A percentile compares a stretch with the other conserved stretches of the same genome.
phyloP scores from a whole-genome alignment of 2,329 filamentous ascomycete species.

The Grosmannia serpens region DNA sequence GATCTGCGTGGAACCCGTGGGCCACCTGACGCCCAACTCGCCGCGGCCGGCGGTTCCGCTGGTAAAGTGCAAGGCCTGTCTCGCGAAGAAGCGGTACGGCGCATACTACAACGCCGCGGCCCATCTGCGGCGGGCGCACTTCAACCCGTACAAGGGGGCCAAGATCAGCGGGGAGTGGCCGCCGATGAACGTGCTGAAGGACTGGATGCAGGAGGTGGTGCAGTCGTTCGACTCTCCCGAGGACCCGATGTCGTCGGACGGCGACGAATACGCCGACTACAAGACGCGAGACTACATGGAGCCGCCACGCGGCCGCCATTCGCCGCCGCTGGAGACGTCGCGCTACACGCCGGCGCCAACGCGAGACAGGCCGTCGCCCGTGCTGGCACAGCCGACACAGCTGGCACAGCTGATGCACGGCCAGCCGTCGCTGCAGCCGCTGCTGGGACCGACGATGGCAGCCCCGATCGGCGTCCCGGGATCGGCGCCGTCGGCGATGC shows the following conservation, averaged over 20 bases:
- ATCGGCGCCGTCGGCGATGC: background rate
- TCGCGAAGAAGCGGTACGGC: conserved; percentile 65
- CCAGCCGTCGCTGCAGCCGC: background rate
- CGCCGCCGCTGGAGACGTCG: background rate
- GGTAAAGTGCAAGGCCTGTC: conserved; percentile 71
- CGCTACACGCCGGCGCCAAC: background rate
- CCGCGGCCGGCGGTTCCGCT: conserved; percentile 40
- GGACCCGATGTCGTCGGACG: conserved; percentile 35
- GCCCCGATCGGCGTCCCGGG: background rate
- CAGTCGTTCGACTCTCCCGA: conserved; percentile 35
- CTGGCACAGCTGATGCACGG: background rate
- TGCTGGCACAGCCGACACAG: background rate
- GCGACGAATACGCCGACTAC: conserved; percentile 36
- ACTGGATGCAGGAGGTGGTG: conserved; percentile 49
- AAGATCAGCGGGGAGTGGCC: conserved; percentile 45
- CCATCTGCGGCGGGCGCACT: conserved; percentile 79
- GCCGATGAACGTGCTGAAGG: conserved; percentile 44
- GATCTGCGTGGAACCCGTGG: conserved; percentile 41
- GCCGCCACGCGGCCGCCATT: background rate
- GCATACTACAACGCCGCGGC: conserved; percentile 93
- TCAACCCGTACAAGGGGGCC: conserved; percentile 53
- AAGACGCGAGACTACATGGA: conserved; percentile 14
- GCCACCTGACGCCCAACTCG: conserved; percentile 18
- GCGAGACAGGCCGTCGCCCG: background rate
- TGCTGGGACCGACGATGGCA: background rate